Conservation (phyloP, 2,329 filamentous ascomycete species). For the Nigrospora osmanthi region DNA sequence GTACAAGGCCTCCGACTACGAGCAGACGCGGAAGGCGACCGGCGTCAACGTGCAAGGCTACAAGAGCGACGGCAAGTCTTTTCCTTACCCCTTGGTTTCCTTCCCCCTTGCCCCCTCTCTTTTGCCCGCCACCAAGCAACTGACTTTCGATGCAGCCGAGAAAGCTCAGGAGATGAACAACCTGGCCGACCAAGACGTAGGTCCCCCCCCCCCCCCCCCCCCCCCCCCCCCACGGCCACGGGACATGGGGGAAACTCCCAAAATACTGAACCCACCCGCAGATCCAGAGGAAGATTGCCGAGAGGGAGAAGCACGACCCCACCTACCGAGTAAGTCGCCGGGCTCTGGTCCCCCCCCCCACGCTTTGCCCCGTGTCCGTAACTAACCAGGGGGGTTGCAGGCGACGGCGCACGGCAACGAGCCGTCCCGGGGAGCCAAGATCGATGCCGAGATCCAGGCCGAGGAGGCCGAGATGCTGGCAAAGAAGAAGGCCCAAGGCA, state of each 20-base stretch:
- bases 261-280: background rate
- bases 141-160: background rate
- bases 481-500: conserved; percentile 14
- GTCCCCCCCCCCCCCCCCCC: no score
- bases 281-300: conserved; percentile 10
- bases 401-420: conserved; percentile 16
- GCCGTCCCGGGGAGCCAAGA: conserved; percentile 15
- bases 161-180: background rate
- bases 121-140: background rate
- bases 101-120: background rate
- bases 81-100: background rate
- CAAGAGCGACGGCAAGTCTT: background rate
- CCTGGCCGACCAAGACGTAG: background rate
- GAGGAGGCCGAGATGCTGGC: conserved; percentile 16
- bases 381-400: conserved; percentile 5
- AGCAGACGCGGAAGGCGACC: background rate
- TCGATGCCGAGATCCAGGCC: conserved; percentile 17
- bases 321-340: conserved; percentile 11
- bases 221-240: no score
- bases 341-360: background rate
- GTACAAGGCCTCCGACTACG: background rate
- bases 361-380: background rate
- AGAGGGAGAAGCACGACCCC: conserved; percentile 17
- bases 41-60: background rate
- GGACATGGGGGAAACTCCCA: background rate